Base-by-base conservation (phyloP, 1,139 yeast genomes). In the Lodderomyces oxycetoniae region DNA sequence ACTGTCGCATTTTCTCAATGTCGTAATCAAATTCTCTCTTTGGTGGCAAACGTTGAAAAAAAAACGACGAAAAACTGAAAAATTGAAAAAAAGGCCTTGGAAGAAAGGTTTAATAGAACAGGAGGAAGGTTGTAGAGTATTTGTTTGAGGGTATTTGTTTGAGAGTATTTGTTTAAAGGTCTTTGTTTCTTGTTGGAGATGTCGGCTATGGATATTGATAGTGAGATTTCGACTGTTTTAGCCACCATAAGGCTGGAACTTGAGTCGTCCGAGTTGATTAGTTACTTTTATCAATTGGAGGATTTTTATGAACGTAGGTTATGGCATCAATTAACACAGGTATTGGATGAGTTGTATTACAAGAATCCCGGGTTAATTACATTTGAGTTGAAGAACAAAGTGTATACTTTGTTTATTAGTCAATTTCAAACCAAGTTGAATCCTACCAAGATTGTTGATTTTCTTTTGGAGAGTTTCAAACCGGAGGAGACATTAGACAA, bases 261-360 rank as follows among this genome's bases (percentile, higher is more conserved):
- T 6, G 85, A 79, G 37, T 70, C 77, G 1, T 77, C 80, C 27
- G 75, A 85, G 28, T 55, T 77, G 29, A 71, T 75, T n/a, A 73
- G 78, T 27, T 61, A 77, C 29, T 74, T 84, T 47, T 81, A 79
- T 52, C 78, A 81, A 38, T 74, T 91, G 54, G 97, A 89, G 53
- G 96, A 88, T 49, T 69, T 69, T 43, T 85, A 87, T 62, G 96
- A 89, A 55, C 73, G 95, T 48, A 87, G 86, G 66, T 70, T 75
- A 49, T 76, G 79, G 79, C 76, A 68, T 52, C 95, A 86, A 62
- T 73, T 91, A 53, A 86, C 96, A 2, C 74, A 76, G 41, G 61
- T 77, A 11, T 67, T 91, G 41, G 74, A 73, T 33, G 74, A 71
- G 41, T 73, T 85, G 47, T 86, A 79, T 34, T 39, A 42, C 28